These are phyloP conservation scores for Colletotrichum sp. DNA, from an alignment of 2,329 filamentous ascomycete genomes.

Conservation along the genomic window DNA sequence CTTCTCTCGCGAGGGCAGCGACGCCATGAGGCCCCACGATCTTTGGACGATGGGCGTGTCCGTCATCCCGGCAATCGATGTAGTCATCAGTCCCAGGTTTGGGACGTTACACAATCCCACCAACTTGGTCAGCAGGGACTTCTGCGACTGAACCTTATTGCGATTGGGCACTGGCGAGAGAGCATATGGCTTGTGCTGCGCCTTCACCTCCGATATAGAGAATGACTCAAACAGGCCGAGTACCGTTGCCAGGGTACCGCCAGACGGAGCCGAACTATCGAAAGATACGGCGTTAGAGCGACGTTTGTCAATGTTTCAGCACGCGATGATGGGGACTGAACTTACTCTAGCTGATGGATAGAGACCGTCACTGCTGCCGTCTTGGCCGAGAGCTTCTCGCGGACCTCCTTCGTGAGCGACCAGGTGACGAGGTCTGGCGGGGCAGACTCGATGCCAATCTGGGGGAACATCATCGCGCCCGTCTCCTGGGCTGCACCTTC, in stretches of 20 bases:
- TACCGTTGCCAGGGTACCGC: conserved; percentile 72
- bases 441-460: conserved; percentile 66
- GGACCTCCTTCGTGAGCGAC: conserved; percentile 55
- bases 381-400: conserved; percentile 51
- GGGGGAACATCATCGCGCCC: conserved; percentile 65
- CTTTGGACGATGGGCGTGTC: conserved; percentile 63
- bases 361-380: conserved; percentile 61
- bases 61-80: conserved; percentile 52
- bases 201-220: conserved; percentile 49
- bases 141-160: conserved; percentile 27
- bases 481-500: conserved; percentile 54
- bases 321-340: conserved; percentile 11
- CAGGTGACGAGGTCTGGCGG: conserved; percentile 65
- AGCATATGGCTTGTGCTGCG: conserved; percentile 55
- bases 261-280: conserved; percentile 56
- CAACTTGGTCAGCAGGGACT: conserved; percentile 48
- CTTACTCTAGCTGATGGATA: conserved; percentile 46
- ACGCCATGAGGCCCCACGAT: conserved; percentile 65
- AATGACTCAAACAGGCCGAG: conserved; percentile 63
- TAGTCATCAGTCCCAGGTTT: conserved; percentile 60
- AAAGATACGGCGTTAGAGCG: conserved; percentile 10
- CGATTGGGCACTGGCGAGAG: conserved; percentile 60
- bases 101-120: conserved; percentile 55
- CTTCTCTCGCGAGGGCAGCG: conserved; percentile 42
- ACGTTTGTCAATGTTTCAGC: neutral